Percentiles rank a stretch among this genome's conserved stretches.
Conservation (phyloP, 2,329 filamentous ascomycete species). For the Hymenoscyphus linearis region DNA sequence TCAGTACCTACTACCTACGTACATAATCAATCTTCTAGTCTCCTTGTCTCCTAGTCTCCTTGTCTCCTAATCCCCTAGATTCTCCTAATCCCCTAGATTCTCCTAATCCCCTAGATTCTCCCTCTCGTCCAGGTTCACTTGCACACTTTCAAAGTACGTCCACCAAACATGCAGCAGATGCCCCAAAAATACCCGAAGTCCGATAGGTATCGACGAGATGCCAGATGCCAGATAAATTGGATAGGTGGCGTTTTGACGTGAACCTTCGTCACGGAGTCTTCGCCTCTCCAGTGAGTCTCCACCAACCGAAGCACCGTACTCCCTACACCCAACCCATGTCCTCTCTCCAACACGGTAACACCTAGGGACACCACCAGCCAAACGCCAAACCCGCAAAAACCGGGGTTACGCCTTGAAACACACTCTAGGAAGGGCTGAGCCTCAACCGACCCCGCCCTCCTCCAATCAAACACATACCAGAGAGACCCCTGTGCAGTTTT, state of each 20-base stretch:
- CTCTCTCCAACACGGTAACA: neutral
- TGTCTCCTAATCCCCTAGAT: too few relatives aligned
- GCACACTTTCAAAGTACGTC: too few relatives aligned
- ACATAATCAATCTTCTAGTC: too few relatives aligned
- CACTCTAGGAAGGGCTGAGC: neutral
- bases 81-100: too few relatives aligned
- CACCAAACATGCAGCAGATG: too few relatives aligned
- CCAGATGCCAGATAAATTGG: neutral
- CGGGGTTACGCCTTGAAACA: neutral
- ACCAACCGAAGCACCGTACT: too few relatives aligned
- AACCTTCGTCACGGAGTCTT: neutral
- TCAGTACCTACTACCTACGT: neutral
- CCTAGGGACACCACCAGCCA: too few relatives aligned
- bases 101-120: too few relatives aligned
- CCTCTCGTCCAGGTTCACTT: too few relatives aligned
- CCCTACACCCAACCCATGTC: neutral
- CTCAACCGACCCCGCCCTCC: neutral
- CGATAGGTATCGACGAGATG: neutral
- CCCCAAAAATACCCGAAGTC: neutral
- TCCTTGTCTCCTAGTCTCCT: too few relatives aligned
- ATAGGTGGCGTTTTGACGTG: neutral
- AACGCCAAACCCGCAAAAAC: neutral
- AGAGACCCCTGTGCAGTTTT: neutral
- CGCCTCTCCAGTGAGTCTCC: neutral
- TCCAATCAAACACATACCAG: neutral